Percentiles rank a stretch among this genome's conserved stretches.
Evolutionary conservation across 352 stramenopile species (phyloP).

Genomic region (Phytophthora tubulina): DNA sequence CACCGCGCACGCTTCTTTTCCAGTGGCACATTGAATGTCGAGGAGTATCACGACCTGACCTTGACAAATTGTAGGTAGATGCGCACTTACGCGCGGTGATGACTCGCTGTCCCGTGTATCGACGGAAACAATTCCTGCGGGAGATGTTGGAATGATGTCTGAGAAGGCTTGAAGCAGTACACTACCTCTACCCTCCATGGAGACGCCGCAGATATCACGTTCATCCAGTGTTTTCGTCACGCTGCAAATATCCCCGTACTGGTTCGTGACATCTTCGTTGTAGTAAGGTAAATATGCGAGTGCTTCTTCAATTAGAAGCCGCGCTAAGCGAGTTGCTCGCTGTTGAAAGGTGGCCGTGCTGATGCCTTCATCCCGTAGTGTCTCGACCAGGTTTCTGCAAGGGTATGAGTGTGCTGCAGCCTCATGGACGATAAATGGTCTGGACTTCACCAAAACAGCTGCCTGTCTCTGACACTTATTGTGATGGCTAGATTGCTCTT

Average conservation of each 20-base stretch:
- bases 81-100: background rate
- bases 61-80: background rate
- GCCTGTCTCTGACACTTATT: background rate
- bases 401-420: constrained; percentile 35
- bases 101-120: background rate
- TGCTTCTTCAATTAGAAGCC: constrained; percentile 44
- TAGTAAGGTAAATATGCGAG: constrained; percentile 38
- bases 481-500: background rate
- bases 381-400: constrained; percentile 38
- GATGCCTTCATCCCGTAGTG: constrained; percentile 30
- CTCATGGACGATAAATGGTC: constrained; percentile 41
- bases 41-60: constrained; percentile 7
- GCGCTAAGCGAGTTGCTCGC: constrained; percentile 26
- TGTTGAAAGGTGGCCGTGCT: constrained; percentile 31
- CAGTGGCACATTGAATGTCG: constrained; percentile 7
- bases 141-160: constrained; percentile 25
- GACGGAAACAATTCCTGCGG: constrained; percentile 24
- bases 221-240: constrained; percentile 25
- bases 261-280: constrained; percentile 35
- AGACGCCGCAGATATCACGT: constrained; percentile 31
- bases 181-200: constrained; percentile 33
- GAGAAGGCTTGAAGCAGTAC: constrained; percentile 38
- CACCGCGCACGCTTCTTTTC: constrained; percentile 6
- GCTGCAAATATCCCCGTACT: constrained; percentile 32
- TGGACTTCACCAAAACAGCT: background rate